Evolutionary conservation across 352 stramenopile species (phyloP), one percentile per base, ranked within the genome.

Genomic region (Pilasporangium apinafurcum): DNA sequence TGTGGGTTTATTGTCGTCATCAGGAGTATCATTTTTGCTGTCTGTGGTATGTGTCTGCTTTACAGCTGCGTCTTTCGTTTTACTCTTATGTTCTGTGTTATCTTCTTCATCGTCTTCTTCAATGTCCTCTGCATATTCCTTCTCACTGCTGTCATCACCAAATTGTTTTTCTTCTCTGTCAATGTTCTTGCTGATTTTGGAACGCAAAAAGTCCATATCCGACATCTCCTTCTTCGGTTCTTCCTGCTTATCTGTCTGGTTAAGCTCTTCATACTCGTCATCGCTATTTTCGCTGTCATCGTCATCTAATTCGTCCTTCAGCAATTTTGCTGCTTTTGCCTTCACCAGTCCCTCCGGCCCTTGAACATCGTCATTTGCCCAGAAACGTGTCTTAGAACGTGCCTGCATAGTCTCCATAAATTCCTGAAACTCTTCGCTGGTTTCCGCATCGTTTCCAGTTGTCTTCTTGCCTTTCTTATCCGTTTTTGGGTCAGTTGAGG

Each of bases 191-290:
- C 93, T 96, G 27, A 97, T 72, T 47, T 97, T 96, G 18, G 88
- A 96, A 37, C 89, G 78, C 40, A 98, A 68, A 62, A 97, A 98
- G 45, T 97, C 90, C 55, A 97, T 78, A 55, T 98, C 92, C 34
- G 83, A 95, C 58, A 95, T 69, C 16, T 37, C 44, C 39, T 68
- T 62, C 20, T 26, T 35, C n/a, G n/a, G n/a, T n/a, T n/a, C n/a
- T n/a, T n/a, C n/a, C n/a, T n/a, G n/a, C n/a, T n/a, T n/a, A n/a
- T n/a, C n/a, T 16, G 34, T 54, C 18, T 56, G 52, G 29, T 27
- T 53, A 25, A 51, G 46, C 35, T 62, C 57, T 14, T 61, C 48
- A 21, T 56, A 46, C 18, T 57, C 44, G 20, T 77, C 44, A 17
- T 56, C 44, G 6, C 57, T 40, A 2, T 67, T 59, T 22, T 48